phyloP scores from a whole-genome alignment of 202 grass and related monocot genomes.

The Alloteropsis angusta region DNA sequence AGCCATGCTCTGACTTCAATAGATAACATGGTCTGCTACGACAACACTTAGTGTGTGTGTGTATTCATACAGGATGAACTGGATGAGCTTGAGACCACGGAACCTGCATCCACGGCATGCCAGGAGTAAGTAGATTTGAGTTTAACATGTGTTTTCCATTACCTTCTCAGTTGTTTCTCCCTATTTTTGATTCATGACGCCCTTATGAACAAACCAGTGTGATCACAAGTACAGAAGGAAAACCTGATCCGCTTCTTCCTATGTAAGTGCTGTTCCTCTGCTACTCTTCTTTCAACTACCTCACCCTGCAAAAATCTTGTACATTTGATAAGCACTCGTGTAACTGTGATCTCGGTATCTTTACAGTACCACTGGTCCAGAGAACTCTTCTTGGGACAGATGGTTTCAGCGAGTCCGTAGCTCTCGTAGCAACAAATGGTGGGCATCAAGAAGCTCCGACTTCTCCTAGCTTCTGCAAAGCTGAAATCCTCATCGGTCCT shows the following conservation, averaged over 20 bases:
- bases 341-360: not conserved
- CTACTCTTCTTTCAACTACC: not conserved
- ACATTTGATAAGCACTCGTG: not conserved
- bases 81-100: slow-evolving; percentile 72
- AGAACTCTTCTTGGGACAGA: slow-evolving; percentile 82
- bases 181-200: not conserved
- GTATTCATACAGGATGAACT: slow-evolving; percentile 58
- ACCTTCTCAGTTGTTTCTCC: not conserved
- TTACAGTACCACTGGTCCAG: slow-evolving; percentile 72
- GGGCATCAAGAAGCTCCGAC: slow-evolving; percentile 65
- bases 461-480: slow-evolving; percentile 44
- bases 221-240: slow-evolving; percentile 64
- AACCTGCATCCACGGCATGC: slow-evolving; percentile 71
- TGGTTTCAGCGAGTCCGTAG: slow-evolving; percentile 91
- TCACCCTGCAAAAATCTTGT: not conserved
- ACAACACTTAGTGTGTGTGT: not conserved
- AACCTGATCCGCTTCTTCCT: slow-evolving; percentile 82
- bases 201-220: slow-evolving; percentile 41
- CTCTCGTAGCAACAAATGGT: slow-evolving; percentile 86
- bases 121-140: slow-evolving; percentile 56
- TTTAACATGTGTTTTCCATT: slow-evolving; percentile 10
- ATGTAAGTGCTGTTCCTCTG: slow-evolving; percentile 37
- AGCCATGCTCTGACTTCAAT: not conserved
- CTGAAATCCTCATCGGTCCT: not conserved
- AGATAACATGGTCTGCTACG: not conserved